Percentiles rank a stretch among this genome's conserved stretches.
Conservation (phyloP, 371 early-diverging fungal species). For the Enterocytospora artemiae region DNA sequence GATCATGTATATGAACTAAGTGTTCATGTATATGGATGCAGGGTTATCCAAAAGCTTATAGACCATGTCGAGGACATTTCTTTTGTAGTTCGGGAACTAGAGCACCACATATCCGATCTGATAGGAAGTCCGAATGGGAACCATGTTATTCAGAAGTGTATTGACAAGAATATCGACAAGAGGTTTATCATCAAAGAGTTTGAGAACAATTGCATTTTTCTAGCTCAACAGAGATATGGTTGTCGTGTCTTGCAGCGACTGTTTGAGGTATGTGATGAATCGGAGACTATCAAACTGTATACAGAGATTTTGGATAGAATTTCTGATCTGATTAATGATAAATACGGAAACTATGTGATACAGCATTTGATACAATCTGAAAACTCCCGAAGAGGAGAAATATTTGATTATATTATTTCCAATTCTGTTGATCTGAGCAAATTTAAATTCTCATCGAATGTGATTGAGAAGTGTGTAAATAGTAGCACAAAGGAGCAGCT, state of each 20-base stretch:
- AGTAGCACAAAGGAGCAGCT: conserved; percentile 22
- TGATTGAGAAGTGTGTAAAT: conserved; percentile 65
- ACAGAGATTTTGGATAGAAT: conserved; percentile 63
- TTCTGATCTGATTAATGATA: conserved; percentile 80
- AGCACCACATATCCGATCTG: conserved; percentile 81
- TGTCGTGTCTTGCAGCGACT: conserved; percentile 97
- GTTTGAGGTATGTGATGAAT: conserved; percentile 70
- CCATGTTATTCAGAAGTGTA: conserved; percentile 98
- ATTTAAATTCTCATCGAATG: conserved; percentile 98
- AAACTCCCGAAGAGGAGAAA: conserved; percentile 69
- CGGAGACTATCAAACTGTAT: conserved; percentile 34
- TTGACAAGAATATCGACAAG: conserved; percentile 62
- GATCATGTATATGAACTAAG: conserved; percentile 78
- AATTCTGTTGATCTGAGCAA: conserved; percentile 56
- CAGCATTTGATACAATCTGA: conserved; percentile 81
- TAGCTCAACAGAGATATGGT: conserved; percentile 96
- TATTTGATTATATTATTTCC: conserved; percentile 68
- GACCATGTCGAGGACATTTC: conserved; percentile 78
- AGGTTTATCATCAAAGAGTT: conserved; percentile 65
- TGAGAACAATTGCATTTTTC: conserved; percentile 77
- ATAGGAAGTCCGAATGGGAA: conserved; percentile 99
- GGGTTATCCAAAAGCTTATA: conserved; percentile 95
- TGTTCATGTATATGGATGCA: conserved; percentile 97
- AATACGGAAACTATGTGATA: conserved; percentile 99
- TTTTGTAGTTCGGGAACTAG: conserved; percentile 70